Evolutionary conservation across 1,139 yeast genomes (phyloP), one percentile per base, ranked within the genome.

Genomic region (Nakaseomyces uthaithaninus): DNA sequence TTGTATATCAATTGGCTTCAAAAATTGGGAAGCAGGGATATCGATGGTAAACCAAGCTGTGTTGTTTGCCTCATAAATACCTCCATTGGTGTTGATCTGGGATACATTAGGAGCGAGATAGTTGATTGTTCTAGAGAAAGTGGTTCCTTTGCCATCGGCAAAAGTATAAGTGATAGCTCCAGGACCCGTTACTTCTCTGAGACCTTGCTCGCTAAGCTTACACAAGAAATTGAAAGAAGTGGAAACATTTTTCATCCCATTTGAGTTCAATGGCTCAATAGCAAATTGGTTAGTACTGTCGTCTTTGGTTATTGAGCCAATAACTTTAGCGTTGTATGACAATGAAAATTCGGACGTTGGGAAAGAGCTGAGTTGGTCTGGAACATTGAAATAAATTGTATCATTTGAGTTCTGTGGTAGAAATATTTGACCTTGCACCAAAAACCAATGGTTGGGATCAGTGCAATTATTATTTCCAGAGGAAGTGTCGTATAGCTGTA

Each of bases 11-110:
- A 55, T 42, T 6, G 57, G 47, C 16, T 42, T 37, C n/a, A 24
- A 22, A 17, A 53, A 41, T 24, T 45, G 42, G 14, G 47, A 36
- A 14, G 51, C 18, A 36, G 62, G 62, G n/a, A 57, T 44, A 34
- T 54, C 53, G 20, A 54, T 47, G 7, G 53, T 51, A 41, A 55
- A 57, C 53, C 58, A 56, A 8, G 55, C 56, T 10, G 55, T 48
- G 10, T 45, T 49, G 38, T 53, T 48, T 8, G 39, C 39, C 22
- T 42, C 40, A 24, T 39, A 48, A 12, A 50, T 49, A 22, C 59
- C 59, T 35, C 57, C 57, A 36, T 53, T 49, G 3, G 58, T 49
- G 10, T 47, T 45, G 15, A 54, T 39, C 8, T 30, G 27, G 14
- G 48, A 39, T 5, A 45, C 18, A 38, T 47, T 46, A 27, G 46